Conservation (phyloP, 2,329 filamentous ascomycete genomes). For the Claviceps fusiformis region DNA sequence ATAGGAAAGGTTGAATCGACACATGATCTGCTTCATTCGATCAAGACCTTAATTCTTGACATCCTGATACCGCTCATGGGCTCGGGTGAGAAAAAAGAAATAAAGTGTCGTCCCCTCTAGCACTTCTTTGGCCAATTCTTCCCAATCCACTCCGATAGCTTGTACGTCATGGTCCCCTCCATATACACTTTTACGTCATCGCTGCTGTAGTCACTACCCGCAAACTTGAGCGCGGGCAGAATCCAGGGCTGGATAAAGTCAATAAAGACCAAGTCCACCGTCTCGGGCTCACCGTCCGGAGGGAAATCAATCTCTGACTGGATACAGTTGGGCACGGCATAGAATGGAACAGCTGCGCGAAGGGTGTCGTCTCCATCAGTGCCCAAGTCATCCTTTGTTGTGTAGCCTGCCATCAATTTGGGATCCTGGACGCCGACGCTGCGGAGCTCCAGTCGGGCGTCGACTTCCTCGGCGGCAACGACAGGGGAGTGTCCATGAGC, state of each 20-base stretch:
- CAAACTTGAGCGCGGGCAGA: slow-evolving; percentile 55
- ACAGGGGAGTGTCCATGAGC: slow-evolving; percentile 3
- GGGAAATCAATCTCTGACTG: slow-evolving; percentile 55
- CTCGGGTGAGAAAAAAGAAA: too few relatives aligned
- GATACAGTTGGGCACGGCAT: slow-evolving; percentile 71
- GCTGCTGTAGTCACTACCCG: slow-evolving; percentile 35
- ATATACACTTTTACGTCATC: slow-evolving; percentile 37
- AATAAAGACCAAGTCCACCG: slow-evolving; percentile 78
- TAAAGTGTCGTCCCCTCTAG: slow-evolving; percentile 9
- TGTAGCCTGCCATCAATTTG: slow-evolving; percentile 57
- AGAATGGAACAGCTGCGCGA: slow-evolving; percentile 62
- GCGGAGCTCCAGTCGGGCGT: slow-evolving; percentile 20
- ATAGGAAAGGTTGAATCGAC: too few relatives aligned
- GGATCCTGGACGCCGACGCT: slow-evolving; percentile 8
- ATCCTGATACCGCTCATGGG: too few relatives aligned
- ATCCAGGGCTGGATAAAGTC: slow-evolving; percentile 84
- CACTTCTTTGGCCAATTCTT: slow-evolving; percentile 43
- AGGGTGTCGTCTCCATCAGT: slow-evolving; percentile 81
- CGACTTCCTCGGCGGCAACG: slow-evolving; percentile 4
- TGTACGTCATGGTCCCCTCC: slow-evolving; percentile 40
- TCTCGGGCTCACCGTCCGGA: slow-evolving; percentile 43
- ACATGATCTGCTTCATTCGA: too few relatives aligned
- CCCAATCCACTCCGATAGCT: slow-evolving; percentile 43
- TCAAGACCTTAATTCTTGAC: too few relatives aligned
- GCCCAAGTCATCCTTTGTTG: slow-evolving; percentile 73